Base-by-base conservation (phyloP, 2,329 filamentous ascomycete genomes). In the Amauroascus verrucosus region DNA sequence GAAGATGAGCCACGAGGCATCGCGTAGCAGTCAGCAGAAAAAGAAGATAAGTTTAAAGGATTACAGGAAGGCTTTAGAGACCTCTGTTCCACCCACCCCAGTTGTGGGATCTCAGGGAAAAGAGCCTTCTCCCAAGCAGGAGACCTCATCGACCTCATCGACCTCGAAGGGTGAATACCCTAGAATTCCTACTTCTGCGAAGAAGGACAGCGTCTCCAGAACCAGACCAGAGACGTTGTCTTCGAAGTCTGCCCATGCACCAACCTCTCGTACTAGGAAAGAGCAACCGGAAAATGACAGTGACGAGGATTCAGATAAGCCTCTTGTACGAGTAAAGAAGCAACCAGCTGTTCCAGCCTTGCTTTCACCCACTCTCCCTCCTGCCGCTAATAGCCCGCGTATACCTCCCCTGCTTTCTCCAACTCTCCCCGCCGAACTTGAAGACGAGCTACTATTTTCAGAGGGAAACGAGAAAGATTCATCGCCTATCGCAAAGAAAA, bases 11-110 rank as follows among this genome's bases (percentile, higher is more conserved):
- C 74, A 66, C 54, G 68, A 66, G 56, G 74, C 48, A 16, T 26
- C 51, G 18, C 49, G 26, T 43, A 67, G 62, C 50, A 65, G 60
- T 11, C 71, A 72, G 18, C 57, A 64, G 22, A 82, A 79, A 68
- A 83, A 81, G 70, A 83, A 81, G 65, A 82, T 83, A 56, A 81
- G 72, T 52, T 65, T 83, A 51, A 77, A 74, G 40, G 79, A 78
- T 37, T 84, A 83, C 66, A 82, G 79, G 65, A 78, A 80, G 62
- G 74, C 68, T 56, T 72, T 67, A 52, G 69, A 63, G 40, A 65
- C 62, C 8, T 55, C 65, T 9, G 62, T 60, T 16, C 56, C 62
- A 14, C 62, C 65, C 14, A 57, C 64, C 43, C 57, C 53, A 22
- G 35, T 46, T 3, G 35, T 24, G n/a, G 26, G 26, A 40, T 38